Percentiles rank a stretch among this genome's conserved stretches.
These are phyloP conservation scores for Backusella parvicylindrica DNA, from an alignment of 192 early-diverging fungal species.

Conservation along the genomic window DNA sequence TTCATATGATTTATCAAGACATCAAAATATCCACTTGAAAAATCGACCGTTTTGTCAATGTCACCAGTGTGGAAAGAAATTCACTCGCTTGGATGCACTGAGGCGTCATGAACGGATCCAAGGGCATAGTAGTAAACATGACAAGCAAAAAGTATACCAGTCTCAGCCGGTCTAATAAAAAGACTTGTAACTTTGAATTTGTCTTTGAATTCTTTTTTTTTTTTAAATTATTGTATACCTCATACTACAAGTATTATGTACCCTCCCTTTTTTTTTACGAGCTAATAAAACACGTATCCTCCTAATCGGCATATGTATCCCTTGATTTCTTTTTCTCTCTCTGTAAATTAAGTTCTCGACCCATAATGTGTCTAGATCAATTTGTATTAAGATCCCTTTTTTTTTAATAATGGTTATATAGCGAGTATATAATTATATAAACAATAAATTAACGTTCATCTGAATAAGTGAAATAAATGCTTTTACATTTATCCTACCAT, in stretches of 20 bases:
- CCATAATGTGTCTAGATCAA: neutral
- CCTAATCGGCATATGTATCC: neutral
- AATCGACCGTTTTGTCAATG: conserved; percentile 28
- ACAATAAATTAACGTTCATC: no score
- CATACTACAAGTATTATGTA: no score
- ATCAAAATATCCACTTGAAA: conserved; percentile 33
- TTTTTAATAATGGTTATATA: neutral
- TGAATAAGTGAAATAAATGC: no score
- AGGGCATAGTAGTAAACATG: conserved; percentile 22
- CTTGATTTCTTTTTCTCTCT: neutral
- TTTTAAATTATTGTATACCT: neutral
- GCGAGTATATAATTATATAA: neutral
- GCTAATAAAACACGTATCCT: neutral
- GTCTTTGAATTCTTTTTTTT: neutral
- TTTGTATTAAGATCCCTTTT: neutral
- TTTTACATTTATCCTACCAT: no score
- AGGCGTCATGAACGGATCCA: conserved; percentile 33
- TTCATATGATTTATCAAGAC: conserved; percentile 34
- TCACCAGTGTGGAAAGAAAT: conserved; percentile 30
- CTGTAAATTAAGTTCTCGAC: neutral
- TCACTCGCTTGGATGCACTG: conserved; percentile 34
- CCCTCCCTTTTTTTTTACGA: neutral
- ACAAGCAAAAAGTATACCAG: neutral
- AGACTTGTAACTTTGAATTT: neutral
- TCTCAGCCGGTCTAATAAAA: neutral